A percentile compares a stretch with the other conserved stretches of the same genome.
Conservation (phyloP, 495 filamentous ascomycete genomes). For the Aspergillus incahuasiensis region DNA sequence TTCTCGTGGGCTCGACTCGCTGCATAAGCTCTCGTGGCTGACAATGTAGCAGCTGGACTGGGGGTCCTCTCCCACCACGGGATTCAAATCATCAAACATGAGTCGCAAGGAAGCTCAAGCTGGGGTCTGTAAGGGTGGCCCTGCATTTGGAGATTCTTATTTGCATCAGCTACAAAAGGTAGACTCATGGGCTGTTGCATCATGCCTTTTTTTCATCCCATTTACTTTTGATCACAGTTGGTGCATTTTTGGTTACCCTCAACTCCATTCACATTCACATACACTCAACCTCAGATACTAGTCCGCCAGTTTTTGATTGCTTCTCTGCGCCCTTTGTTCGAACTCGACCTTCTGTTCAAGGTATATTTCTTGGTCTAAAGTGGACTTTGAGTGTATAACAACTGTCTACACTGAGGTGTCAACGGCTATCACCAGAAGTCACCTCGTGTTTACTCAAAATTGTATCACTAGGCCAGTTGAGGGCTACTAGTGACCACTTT, state of each 20-base stretch:
- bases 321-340: not conserved
- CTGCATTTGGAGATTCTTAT: constrained; percentile 20
- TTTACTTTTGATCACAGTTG: not conserved
- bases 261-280: not conserved
- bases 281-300: not conserved
- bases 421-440: not conserved
- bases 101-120: constrained; percentile 12
- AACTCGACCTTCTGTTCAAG: not conserved
- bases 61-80: constrained; percentile 8
- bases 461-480: not conserved
- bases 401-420: not conserved
- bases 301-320: not conserved
- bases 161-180: constrained; percentile 6
- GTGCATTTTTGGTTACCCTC: not conserved
- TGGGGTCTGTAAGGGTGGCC: constrained; percentile 11
- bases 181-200: constrained; percentile 12
- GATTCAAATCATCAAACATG: constrained; percentile 4
- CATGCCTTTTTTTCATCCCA: not conserved
- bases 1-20: constrained; percentile 15
- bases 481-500: not conserved
- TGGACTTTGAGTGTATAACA: not conserved
- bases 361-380: not conserved
- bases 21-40: constrained; percentile 26
- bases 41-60: constrained; percentile 25
- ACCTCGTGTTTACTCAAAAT: not conserved